These are phyloP conservation scores for Scheffersomyces amazonensis DNA, from an alignment of 805 yeast species.

Conservation along the genomic window DNA sequence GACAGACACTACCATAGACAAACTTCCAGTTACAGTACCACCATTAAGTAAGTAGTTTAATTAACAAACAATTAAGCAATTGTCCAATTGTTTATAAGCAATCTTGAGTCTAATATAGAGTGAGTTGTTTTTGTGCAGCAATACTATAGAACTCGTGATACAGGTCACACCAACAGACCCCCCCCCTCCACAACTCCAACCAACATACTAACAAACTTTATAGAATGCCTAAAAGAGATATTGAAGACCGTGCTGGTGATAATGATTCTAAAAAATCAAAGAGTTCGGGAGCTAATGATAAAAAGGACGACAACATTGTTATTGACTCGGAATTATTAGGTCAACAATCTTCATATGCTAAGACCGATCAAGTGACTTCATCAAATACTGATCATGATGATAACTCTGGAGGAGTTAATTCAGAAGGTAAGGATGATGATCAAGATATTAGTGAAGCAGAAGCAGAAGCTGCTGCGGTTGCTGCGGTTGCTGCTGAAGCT, in stretches of 20 bases:
- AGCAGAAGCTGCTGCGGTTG: slow-evolving; percentile 33
- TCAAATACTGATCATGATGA: slow-evolving; percentile 10
- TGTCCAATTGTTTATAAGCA: no score
- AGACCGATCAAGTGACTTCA: slow-evolving; percentile 11
- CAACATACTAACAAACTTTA: no score
- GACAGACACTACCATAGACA: no score
- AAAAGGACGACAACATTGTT: slow-evolving; percentile 20
- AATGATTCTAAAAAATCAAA: slow-evolving; percentile 14
- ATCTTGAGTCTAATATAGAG: no score
- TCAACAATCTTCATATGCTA: slow-evolving; percentile 33
- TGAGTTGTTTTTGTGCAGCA: no score
- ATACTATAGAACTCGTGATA: no score
- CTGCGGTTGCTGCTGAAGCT: slow-evolving; percentile 14
- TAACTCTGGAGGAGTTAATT: slow-evolving; percentile 5
- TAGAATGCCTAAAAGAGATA: slow-evolving; percentile 24
- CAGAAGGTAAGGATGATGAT: slow-evolving; percentile 7
- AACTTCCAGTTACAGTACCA: no score
- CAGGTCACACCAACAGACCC: no score
- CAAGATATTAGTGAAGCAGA: slow-evolving; percentile 30
- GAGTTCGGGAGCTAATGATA: slow-evolving; percentile 8
- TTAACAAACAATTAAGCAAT: no score
- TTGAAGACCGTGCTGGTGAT: slow-evolving; percentile 9
- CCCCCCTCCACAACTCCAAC: no score
- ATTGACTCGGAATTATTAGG: slow-evolving; percentile 43
- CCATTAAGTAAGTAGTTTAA: no score